Base-by-base conservation (phyloP, 2,329 filamentous ascomycete species). In the Fusarium luffae region DNA sequence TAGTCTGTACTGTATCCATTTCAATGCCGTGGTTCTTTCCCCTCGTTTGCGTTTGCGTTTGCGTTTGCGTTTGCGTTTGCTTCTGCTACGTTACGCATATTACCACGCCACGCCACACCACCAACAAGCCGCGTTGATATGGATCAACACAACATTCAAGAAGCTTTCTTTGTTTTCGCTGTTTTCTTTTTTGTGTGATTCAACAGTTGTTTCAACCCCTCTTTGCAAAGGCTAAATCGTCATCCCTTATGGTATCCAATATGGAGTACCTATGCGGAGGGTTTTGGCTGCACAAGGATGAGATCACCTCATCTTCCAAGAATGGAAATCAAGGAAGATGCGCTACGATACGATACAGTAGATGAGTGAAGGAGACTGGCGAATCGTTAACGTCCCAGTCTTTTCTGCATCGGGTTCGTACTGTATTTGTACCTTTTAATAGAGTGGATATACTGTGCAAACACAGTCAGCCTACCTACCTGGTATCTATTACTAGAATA, bases 241-340 rank as follows among this genome's bases (percentile, higher is more conserved):
- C 27, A 50, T 51, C 10, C 34, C 34, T 37, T 11, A 37, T 37
- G 16, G 16, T 16, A 13, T 28, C 28, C 28, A 12, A 13, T 28
- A 28, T 28, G 28, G 28, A 28, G 28, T 28, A 28, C 28, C 28
- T 28, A 28, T 28, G 28, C 18, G 34, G 19, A 27, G 44, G 51
- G 30, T 48, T 60, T 48, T 16, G 18, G 28, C 69, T 72, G 69
- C 63, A 62, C 50, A 54, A 72, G 70, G 63, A 72, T 59, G 69
- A 56, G 62, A 61, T 64, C 21, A 11, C 27, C 28, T 68, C 21
- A 27, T 27, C 54, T 18, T 46, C 50, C 57, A 63, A 63, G 48
- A 60, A 64, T 54, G 59, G 46, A 40, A 54, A 41, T 34, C 30
- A 51, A 51, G 37, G 46, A 28, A 49, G 49, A 51, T 61, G 68